A percentile compares a stretch with the other conserved stretches of the same genome.
Evolutionary conservation across 208 protist species (phyloP).

Genomic region (Crithidia sp.): DNA sequence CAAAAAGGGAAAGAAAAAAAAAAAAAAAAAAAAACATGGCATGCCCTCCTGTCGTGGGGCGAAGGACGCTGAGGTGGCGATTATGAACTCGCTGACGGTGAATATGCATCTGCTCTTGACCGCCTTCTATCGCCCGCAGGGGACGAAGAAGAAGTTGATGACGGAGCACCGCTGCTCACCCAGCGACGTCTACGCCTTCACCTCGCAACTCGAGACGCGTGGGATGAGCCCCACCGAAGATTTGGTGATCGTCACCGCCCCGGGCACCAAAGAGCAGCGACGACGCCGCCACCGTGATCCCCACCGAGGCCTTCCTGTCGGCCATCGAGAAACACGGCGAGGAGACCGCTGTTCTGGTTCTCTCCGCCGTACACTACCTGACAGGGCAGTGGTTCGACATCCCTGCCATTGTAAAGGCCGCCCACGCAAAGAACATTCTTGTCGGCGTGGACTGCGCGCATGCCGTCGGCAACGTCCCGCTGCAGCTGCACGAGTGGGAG

Average conservation of each 20-base stretch:
- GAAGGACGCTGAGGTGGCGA: constrained; percentile 78
- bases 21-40: too few relatives aligned
- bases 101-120: constrained; percentile 93
- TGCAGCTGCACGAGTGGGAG: constrained; percentile 95
- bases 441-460: constrained; percentile 95
- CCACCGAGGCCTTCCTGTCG: constrained; percentile 83
- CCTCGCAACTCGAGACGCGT: constrained; percentile 88
- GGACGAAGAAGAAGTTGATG: constrained; percentile 90
- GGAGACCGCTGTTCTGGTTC: constrained; percentile 85
- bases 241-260: constrained; percentile 57
- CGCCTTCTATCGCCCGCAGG: constrained; percentile 93
- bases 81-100: constrained; percentile 95
- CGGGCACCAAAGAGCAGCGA: constrained; percentile 57
- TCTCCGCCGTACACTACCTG: constrained; percentile 94
- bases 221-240: constrained; percentile 69
- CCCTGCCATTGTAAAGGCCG: constrained; percentile 86
- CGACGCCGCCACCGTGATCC: constrained; percentile 40
- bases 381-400: constrained; percentile 95
- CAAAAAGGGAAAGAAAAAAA: too few relatives aligned
- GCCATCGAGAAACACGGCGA: constrained; percentile 86
- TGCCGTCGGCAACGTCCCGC: constrained; percentile 93
- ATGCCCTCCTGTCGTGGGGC: too few relatives aligned
- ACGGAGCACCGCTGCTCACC: constrained; percentile 83
- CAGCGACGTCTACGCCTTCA: constrained; percentile 79
- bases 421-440: constrained; percentile 74